These are phyloP conservation scores for Setaria italica DNA, from an alignment of 202 grass and related monocot genomes.

Conservation along the genomic window DNA sequence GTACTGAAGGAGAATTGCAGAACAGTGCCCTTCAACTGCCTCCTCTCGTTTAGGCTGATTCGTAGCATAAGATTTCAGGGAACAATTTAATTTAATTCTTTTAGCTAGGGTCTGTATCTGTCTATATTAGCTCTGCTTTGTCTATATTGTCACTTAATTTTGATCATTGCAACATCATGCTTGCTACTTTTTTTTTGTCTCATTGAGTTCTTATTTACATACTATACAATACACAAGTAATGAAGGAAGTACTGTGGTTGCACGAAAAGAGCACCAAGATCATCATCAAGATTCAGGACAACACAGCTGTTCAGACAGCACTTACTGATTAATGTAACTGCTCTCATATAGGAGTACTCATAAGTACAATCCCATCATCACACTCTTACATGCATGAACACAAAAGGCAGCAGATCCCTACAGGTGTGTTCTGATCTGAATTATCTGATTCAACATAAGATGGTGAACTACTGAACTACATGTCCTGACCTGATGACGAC, in stretches of 20 bases:
- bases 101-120: too few relatives aligned
- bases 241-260: background rate
- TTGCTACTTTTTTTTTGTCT: background rate
- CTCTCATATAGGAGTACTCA: background rate
- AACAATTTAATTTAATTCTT: too few relatives aligned
- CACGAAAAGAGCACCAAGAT: background rate
- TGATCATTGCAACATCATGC: background rate
- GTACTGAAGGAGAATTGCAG: background rate
- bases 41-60: background rate
- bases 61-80: background rate
- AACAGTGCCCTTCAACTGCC: background rate
- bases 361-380: background rate
- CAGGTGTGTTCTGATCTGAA: background rate
- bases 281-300: background rate
- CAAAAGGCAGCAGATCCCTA: background rate
- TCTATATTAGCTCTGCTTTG: background rate
- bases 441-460: background rate
- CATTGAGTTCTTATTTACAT: background rate
- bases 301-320: background rate
- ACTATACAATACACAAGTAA: background rate
- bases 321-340: background rate
- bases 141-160: background rate
- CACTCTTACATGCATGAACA: background rate
- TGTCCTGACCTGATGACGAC: background rate
- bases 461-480: background rate